Evolutionary conservation across 108 stramenopile species (phyloP).

Genomic region (Nitzschia palea): DNA sequence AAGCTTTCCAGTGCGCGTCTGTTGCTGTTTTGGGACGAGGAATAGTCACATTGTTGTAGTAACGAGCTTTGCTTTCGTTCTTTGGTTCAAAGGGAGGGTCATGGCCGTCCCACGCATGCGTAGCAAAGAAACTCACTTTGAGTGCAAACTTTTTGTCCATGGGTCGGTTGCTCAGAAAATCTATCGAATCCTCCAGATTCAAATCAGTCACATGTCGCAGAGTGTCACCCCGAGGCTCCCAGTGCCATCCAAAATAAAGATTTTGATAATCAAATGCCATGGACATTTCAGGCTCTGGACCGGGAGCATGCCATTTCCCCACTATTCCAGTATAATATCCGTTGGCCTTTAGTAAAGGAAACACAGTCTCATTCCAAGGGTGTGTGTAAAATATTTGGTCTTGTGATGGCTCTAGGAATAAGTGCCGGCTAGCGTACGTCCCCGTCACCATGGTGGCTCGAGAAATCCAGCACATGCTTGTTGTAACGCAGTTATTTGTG

Average conservation of each 20-base stretch:
- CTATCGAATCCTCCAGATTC: conserved; percentile 62
- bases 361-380: conserved; percentile 69
- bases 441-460: conserved; percentile 76
- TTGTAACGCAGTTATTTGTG: conserved; percentile 81
- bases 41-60: conserved; percentile 65
- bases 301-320: conserved; percentile 65
- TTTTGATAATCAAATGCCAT: conserved; percentile 28
- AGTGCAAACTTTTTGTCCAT: conserved; percentile 67
- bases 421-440: conserved; percentile 60
- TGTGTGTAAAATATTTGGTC: conserved; percentile 17
- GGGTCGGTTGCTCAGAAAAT: conserved; percentile 45
- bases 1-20: conserved; percentile 21
- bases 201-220: conserved; percentile 57
- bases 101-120: conserved; percentile 39
- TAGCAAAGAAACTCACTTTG: conserved; percentile 82
- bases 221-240: conserved; percentile 7
- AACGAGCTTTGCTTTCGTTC: conserved; percentile 47
- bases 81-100: conserved; percentile 37
- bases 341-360: conserved; percentile 53
- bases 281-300: conserved; percentile 8
- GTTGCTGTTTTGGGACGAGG: conserved; percentile 52
- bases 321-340: conserved; percentile 79
- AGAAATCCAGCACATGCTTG: conserved; percentile 77
- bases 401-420: not conserved
- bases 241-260: conserved; percentile 52